A percentile compares a stretch with the other conserved stretches of the same genome.
Evolutionary conservation across 2,329 filamentous ascomycete species (phyloP).

Genomic region (Metarhizium guizhouense): DNA sequence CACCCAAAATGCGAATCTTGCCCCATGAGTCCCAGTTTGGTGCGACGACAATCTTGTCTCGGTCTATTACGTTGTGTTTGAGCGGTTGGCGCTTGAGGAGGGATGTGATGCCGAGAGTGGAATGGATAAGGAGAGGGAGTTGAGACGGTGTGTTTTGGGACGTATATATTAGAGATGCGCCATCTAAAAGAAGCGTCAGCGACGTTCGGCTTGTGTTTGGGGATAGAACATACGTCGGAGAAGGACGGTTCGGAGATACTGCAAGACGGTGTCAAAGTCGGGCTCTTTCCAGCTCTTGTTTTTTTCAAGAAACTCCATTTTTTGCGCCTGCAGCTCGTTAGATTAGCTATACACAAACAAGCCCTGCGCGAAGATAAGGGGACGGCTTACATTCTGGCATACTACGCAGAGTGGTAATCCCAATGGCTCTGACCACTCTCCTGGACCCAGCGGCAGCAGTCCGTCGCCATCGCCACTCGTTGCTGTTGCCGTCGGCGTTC

Average conservation of each 20-base stretch:
- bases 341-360: not conserved
- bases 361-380: slow-evolving; percentile 17
- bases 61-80: slow-evolving; percentile 85
- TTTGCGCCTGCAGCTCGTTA: slow-evolving; percentile 54
- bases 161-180: slow-evolving; percentile 78
- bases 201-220: not conserved
- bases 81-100: slow-evolving; percentile 69
- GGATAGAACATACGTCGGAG: slow-evolving; percentile 60
- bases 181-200: slow-evolving; percentile 44
- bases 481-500: slow-evolving; percentile 46
- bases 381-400: slow-evolving; percentile 69
- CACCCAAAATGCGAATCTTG: slow-evolving; percentile 86
- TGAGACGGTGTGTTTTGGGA: slow-evolving; percentile 68
- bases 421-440: slow-evolving; percentile 87
- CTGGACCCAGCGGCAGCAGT: slow-evolving; percentile 70
- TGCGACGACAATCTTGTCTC: slow-evolving; percentile 88
- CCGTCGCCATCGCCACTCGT: slow-evolving; percentile 51
- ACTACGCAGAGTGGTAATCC: slow-evolving; percentile 85
- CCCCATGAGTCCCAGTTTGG: slow-evolving; percentile 99
- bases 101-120: slow-evolving; percentile 77
- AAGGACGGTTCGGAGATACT: slow-evolving; percentile 82
- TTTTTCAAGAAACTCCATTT: slow-evolving; percentile 83
- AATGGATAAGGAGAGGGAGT: slow-evolving; percentile 72
- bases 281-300: slow-evolving; percentile 92
- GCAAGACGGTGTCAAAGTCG: slow-evolving; percentile 90